phyloP scores from a whole-genome alignment of 108 stramenopile genomes.

The Nannochloropsis salina region DNA sequence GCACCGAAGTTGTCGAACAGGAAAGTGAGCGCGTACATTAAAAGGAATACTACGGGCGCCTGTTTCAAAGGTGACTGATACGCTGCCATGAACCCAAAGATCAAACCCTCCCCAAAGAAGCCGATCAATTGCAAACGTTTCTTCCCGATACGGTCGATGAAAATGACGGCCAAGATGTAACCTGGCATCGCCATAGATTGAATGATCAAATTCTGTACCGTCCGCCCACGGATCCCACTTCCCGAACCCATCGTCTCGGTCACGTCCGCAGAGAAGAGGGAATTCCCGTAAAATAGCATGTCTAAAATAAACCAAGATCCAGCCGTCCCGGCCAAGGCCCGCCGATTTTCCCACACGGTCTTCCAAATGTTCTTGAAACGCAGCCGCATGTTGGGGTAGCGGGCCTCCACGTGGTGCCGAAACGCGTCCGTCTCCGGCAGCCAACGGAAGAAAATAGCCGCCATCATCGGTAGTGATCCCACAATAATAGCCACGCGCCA shows the following conservation, averaged over 20 bases:
- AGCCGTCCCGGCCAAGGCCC: slow-evolving; percentile 54
- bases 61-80: background rate
- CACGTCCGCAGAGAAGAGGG: slow-evolving; percentile 25
- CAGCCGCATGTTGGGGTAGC: slow-evolving; percentile 17
- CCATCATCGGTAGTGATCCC: slow-evolving; percentile 22
- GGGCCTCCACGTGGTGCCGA: slow-evolving; percentile 22
- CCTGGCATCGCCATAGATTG: slow-evolving; percentile 52
- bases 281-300: slow-evolving; percentile 56
- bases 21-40: slow-evolving; percentile 49
- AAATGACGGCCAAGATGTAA: slow-evolving; percentile 53
- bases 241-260: slow-evolving; percentile 25
- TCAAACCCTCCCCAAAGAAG: slow-evolving; percentile 26
- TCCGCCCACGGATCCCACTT: slow-evolving; percentile 18
- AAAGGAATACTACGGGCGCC: background rate
- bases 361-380: slow-evolving; percentile 20
- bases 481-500: slow-evolving; percentile 33
- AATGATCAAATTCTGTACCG: slow-evolving; percentile 44
- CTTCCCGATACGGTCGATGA: slow-evolving; percentile 51
- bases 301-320: slow-evolving; percentile 61
- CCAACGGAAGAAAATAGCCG: slow-evolving; percentile 28
- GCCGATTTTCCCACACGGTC: slow-evolving; percentile 5
- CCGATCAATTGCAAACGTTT: slow-evolving; percentile 51
- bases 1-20: slow-evolving; percentile 61
- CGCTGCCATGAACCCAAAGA: background rate
- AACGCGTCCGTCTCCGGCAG: background rate